Conservation (phyloP, 768 basidiomycete genomes). For the Imleria badia region DNA sequence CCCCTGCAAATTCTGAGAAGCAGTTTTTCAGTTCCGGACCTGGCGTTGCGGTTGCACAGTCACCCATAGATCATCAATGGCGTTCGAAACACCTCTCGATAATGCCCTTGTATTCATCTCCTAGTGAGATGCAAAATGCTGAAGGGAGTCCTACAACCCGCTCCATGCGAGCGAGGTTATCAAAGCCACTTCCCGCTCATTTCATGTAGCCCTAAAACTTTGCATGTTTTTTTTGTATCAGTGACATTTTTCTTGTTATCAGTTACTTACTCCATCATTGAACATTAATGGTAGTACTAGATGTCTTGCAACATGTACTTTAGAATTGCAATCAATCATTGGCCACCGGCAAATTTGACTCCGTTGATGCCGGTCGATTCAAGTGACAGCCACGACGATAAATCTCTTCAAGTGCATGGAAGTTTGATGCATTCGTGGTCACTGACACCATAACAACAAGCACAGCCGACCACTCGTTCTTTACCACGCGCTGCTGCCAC, state of each 20-base stretch:
- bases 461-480: background rate
- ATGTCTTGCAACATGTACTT: background rate
- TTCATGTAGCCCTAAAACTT: slow-evolving; percentile 21
- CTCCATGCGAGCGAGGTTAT: slow-evolving; percentile 9
- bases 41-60: background rate
- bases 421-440: background rate
- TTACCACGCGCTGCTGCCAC: background rate
- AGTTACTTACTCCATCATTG: background rate
- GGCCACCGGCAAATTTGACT: background rate
- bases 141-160: slow-evolving; percentile 2
- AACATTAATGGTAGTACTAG: background rate
- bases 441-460: background rate
- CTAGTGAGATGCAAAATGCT: background rate
- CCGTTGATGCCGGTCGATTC: background rate
- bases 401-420: background rate
- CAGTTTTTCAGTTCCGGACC: background rate
- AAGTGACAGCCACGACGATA: background rate
- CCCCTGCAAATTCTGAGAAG: background rate
- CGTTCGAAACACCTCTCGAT: slow-evolving; percentile 20
- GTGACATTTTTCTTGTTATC: background rate
- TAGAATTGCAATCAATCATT: background rate
- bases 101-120: slow-evolving; percentile 14
- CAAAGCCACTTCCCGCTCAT: slow-evolving; percentile 20
- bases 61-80: background rate
- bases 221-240: slow-evolving; percentile 2